Percentiles rank a stretch among this genome's conserved stretches.
These are phyloP conservation scores for Claviceps quebecensis DNA, from an alignment of 2,329 filamentous ascomycete genomes.

Conservation along the genomic window DNA sequence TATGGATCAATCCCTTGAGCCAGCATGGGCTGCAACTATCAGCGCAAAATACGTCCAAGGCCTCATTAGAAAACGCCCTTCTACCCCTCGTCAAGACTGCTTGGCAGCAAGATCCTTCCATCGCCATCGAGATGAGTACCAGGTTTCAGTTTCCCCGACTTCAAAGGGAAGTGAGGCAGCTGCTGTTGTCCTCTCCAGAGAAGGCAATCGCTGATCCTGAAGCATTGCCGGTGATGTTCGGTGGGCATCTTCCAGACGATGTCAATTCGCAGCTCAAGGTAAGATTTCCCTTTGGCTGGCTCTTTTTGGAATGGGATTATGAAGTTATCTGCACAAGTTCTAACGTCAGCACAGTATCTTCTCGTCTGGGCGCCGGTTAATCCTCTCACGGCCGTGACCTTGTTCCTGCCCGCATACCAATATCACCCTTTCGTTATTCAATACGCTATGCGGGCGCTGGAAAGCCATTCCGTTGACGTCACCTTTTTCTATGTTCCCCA, in stretches of 20 bases:
- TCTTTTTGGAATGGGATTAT: neutral
- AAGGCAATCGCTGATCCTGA: slow-evolving; percentile 71
- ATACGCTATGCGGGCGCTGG: slow-evolving; percentile 89
- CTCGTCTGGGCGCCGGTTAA: slow-evolving; percentile 89
- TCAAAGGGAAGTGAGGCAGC: slow-evolving; percentile 60
- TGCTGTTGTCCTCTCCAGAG: slow-evolving; percentile 71
- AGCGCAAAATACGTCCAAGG: slow-evolving; percentile 26
- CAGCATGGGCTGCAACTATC: slow-evolving; percentile 31
- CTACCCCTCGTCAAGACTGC: slow-evolving; percentile 61
- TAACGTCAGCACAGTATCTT: slow-evolving; percentile 47
- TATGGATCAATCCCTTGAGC: slow-evolving; percentile 78
- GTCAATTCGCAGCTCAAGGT: slow-evolving; percentile 71
- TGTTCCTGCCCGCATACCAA: slow-evolving; percentile 80
- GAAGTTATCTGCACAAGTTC: neutral
- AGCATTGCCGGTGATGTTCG: slow-evolving; percentile 70
- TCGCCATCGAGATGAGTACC: slow-evolving; percentile 73
- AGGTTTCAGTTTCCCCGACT: slow-evolving; percentile 67
- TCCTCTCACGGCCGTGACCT: slow-evolving; percentile 81
- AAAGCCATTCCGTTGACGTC: slow-evolving; percentile 89
- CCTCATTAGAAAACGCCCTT: slow-evolving; percentile 31
- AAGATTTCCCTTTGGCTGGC: slow-evolving; percentile 8
- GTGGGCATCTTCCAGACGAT: slow-evolving; percentile 60
- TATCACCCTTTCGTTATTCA: slow-evolving; percentile 91
- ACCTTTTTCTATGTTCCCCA: slow-evolving; percentile 99
- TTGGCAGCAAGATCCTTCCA: slow-evolving; percentile 70